Conservation (phyloP, 2,329 filamentous ascomycete species). For the Trichocomaceae sp. region DNA sequence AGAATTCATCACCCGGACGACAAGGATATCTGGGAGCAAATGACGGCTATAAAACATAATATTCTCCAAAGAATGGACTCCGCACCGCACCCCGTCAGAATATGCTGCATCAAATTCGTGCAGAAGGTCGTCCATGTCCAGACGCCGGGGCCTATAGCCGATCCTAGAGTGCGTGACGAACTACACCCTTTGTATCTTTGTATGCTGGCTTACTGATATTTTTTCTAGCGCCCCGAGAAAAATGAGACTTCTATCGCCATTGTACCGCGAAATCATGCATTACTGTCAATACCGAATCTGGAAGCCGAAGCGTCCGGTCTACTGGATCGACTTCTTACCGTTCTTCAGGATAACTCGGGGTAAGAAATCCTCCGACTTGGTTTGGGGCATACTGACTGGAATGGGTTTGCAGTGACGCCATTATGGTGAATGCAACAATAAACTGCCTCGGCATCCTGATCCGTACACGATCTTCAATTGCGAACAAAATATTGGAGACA, state of each 20-base stretch:
- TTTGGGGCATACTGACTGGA: not conserved
- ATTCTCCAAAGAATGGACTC: constrained; percentile 85
- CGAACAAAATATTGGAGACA: constrained; percentile 77
- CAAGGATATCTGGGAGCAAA: constrained; percentile 73
- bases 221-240: constrained; percentile 57
- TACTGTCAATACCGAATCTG: constrained; percentile 71
- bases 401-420: constrained; percentile 60
- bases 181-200: not conserved
- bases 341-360: constrained; percentile 82
- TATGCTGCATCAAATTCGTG: constrained; percentile 96
- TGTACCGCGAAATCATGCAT: constrained; percentile 72
- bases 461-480: constrained; percentile 70
- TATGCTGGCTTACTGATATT: constrained; percentile 12
- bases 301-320: constrained; percentile 91
- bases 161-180: constrained; percentile 64
- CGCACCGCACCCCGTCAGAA: constrained; percentile 66
- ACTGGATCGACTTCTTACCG: constrained; percentile 76
- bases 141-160: constrained; percentile 71
- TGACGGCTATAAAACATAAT: constrained; percentile 79
- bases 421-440: constrained; percentile 83
- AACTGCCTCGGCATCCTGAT: constrained; percentile 81
- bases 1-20: constrained; percentile 86
- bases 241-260: constrained; percentile 82
- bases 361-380: constrained; percentile 41
- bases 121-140: constrained; percentile 90